These are phyloP conservation scores for Keithomyces neogunnii DNA, from an alignment of 2,329 filamentous ascomycete genomes.

Conservation along the genomic window DNA sequence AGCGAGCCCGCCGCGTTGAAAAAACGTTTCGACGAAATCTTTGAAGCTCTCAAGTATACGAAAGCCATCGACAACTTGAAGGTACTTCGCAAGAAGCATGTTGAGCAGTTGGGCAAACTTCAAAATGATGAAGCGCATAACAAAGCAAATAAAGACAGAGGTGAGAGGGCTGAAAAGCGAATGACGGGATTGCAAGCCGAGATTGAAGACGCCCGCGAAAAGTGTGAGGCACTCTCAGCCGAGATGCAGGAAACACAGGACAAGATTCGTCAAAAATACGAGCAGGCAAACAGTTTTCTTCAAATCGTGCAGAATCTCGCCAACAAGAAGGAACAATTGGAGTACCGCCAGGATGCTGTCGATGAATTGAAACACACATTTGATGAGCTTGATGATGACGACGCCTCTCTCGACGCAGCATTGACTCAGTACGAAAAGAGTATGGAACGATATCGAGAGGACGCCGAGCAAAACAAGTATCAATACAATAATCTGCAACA, in stretches of 20 bases:
- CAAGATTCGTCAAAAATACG: constrained; percentile 57
- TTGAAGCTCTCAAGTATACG: constrained; percentile 93
- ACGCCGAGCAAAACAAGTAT: constrained; percentile 53
- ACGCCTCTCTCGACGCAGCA: constrained; percentile 63
- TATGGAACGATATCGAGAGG: constrained; percentile 55
- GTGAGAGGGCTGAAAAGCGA: constrained; percentile 60
- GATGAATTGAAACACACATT: constrained; percentile 63
- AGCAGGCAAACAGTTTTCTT: constrained; percentile 65
- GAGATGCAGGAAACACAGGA: constrained; percentile 53
- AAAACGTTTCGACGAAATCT: constrained; percentile 95
- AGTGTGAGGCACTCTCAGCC: constrained; percentile 48
- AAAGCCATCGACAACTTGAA: constrained; percentile 97
- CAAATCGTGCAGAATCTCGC: constrained; percentile 67
- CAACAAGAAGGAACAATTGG: constrained; percentile 67
- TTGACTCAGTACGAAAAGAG: constrained; percentile 71
- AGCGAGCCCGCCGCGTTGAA: constrained; percentile 80
- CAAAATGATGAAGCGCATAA: constrained; percentile 70
- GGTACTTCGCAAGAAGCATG: constrained; percentile 71
- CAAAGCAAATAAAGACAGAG: constrained; percentile 78
- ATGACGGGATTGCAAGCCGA: constrained; percentile 57
- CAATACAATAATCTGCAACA: constrained; percentile 58
- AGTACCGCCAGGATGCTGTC: constrained; percentile 62
- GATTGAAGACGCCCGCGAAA: constrained; percentile 51
- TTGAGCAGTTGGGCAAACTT: constrained; percentile 62
- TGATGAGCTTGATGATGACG: constrained; percentile 68